phyloP scores from a whole-genome alignment of 768 basidiomycete species.

The Lactifluus piperatus region DNA sequence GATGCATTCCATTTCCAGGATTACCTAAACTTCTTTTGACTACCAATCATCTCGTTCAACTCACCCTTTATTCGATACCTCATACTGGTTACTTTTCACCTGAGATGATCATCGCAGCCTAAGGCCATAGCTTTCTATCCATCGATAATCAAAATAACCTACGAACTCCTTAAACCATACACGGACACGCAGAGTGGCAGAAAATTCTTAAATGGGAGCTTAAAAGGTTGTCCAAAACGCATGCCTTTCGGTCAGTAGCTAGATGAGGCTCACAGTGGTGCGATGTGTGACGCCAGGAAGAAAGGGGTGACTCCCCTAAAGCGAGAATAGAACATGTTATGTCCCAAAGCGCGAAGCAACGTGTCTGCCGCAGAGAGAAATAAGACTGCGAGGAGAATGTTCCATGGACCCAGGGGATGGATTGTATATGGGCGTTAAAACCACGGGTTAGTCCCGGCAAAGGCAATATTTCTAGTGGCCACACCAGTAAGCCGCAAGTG shows the following conservation, averaged over 20 bases:
- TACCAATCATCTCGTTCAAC: too few relatives aligned
- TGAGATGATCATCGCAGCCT: too few relatives aligned
- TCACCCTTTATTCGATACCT: too few relatives aligned
- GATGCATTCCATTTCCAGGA: too few relatives aligned
- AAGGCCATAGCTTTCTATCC: slow-evolving; percentile 1
- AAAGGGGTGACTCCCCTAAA: background rate
- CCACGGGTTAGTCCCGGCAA: background rate
- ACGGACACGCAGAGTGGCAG: background rate
- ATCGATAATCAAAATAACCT: slow-evolving; percentile 18
- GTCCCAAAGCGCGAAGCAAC: slow-evolving; percentile 12
- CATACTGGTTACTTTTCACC: too few relatives aligned
- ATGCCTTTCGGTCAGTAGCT: too few relatives aligned
- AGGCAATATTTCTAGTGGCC: background rate
- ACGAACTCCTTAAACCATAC: background rate
- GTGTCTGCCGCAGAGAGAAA: too few relatives aligned
- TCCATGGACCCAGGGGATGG: slow-evolving; percentile 3
- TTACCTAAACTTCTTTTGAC: too few relatives aligned
- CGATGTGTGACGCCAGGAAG: too few relatives aligned
- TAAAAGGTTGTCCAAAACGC: background rate
- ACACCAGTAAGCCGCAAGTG: background rate
- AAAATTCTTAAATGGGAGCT: background rate
- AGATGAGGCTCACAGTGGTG: too few relatives aligned
- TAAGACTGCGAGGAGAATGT: slow-evolving; percentile 7
- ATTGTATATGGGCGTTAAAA: background rate
- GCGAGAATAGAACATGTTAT: background rate